Base-by-base conservation (phyloP, 129 eudicot species). In the Daucus carota region DNA sequence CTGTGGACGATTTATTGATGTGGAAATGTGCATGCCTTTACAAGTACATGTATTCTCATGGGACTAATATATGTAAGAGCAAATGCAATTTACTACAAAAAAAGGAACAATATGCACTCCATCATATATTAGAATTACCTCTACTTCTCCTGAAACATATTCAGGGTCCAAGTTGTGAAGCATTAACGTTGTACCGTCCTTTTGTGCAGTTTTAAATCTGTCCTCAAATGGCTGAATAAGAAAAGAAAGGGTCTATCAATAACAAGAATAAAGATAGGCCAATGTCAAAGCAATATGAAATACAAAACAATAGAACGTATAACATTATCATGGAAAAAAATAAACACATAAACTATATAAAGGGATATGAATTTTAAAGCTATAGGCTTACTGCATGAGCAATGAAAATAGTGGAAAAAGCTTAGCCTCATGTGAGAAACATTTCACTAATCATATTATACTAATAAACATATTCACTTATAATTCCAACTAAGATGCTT, bases 161-260 rank as follows among this genome's bases (percentile, higher is more conserved):
- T 78, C 77, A 50, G 91, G 92, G 81, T 88, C 88, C 84, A 93
- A 78, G 81, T 93, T 93, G 59, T 69, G 83, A 34, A 93, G 92
- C 81, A 90, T 47, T 22, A 93, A 69, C 34, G 90, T 83, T 50
- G 81, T 79, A 74, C 91, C 92, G 63, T 87, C 76, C 70, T 88
- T 90, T 77, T 82, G 79, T 8, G 87, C 90, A 73, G 20, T 72
- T 77, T 82, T 78, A 84, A 93, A 75, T 79, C 79, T 81, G 20
- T 87, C 82, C 73, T 88, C 95, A 88, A 90, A 93, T 66, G 89
- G 88, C 96, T 90, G 85, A 34, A 79, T 54, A 34, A 46, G 24
- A 28, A 74, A 65, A 72, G 20, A 74, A 65, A 72, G 20, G 66
- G 59, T 41, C 38, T 54, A 70, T 60, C 48, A 78, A 45, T 5